These are phyloP conservation scores for Hermanozyma aechmeae DNA, from an alignment of 805 yeast species.

Conservation along the genomic window DNA sequence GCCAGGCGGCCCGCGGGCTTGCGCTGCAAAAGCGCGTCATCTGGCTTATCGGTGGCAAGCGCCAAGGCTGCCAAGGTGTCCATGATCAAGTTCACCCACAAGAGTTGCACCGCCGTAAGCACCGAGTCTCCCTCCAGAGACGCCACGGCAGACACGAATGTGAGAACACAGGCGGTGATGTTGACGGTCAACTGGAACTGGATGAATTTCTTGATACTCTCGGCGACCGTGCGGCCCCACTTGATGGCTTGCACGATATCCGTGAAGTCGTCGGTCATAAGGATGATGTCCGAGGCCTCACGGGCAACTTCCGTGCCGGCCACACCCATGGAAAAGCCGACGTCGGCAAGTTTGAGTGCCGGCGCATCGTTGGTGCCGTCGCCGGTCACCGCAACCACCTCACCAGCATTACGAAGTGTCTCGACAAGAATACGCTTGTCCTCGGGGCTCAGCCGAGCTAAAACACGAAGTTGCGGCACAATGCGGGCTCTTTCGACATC, in stretches of 20 bases:
- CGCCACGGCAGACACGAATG: slow-evolving; percentile 90
- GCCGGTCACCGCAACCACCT: slow-evolving; percentile 97
- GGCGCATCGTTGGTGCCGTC: slow-evolving; percentile 99
- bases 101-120: slow-evolving; percentile 89
- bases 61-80: slow-evolving; percentile 97
- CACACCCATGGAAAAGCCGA: slow-evolving; percentile 98
- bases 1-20: slow-evolving; percentile 77
- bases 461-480: slow-evolving; percentile 70
- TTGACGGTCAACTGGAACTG: slow-evolving; percentile 97
- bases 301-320: slow-evolving; percentile 98
- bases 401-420: slow-evolving; percentile 68
- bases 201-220: slow-evolving; percentile 88
- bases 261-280: slow-evolving; percentile 90
- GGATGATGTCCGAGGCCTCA: slow-evolving; percentile 89
- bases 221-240: slow-evolving; percentile 97
- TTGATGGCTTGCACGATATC: slow-evolving; percentile 94
- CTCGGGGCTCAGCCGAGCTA: slow-evolving; percentile 94
- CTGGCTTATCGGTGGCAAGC: slow-evolving; percentile 94
- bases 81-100: slow-evolving; percentile 98
- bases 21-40: slow-evolving; percentile 64
- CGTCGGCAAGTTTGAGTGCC: slow-evolving; percentile 92
- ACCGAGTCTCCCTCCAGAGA: slow-evolving; percentile 75
- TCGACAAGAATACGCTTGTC: slow-evolving; percentile 86
- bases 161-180: slow-evolving; percentile 88
- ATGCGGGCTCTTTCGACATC: slow-evolving; percentile 45